Base-by-base conservation (phyloP, 345 rosid species). In the Clarkia xantiana region DNA sequence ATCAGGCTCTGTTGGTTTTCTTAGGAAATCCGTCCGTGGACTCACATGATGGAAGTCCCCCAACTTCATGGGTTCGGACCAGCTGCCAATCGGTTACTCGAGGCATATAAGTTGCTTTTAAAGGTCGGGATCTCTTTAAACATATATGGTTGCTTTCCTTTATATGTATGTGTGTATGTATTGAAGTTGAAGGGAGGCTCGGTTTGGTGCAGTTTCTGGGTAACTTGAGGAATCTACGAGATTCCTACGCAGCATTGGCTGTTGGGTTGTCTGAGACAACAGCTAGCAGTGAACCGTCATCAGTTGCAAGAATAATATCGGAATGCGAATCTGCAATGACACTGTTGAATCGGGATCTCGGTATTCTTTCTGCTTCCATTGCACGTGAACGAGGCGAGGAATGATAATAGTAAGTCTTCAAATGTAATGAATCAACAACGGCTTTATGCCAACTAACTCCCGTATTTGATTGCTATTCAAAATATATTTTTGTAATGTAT, bases 31-130 rank as follows among this genome's bases (percentile, higher is more conserved):
- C 94, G 96, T 20, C 99, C 94, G 20, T 91, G 99, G 99, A 91
- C 95, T 8, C 96, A 93, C 62, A 93, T 86, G 96, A 93, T 93
- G 95, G 99, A 93, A 71, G 96, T 87, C 52, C 99, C 95, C 40
- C 99, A 93, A 55, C 96, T 87, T 67, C 96, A 93, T 78, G 99
- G 96, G 19, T 84, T 87, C 68, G 96, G 96, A 40, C 94, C 94
- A 34, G 99, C 99, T 45, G 96, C 99, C 55, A 82, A 87, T 63
- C 88, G 94, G 59, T 76, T 93, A 74, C 62, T 93, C 57, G 99
- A 87, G 68, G 99, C 99, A 53, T 93, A 87, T 70, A 84, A 93
- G 69, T 82, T 87, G 95, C 94, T 93, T 70, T 63, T 84, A 69
- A 82, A 86, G 96, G 96, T 87, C 73, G 13, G 14, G 0, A 2